Conservation (phyloP, 805 yeast species). For the Candida takata region DNA sequence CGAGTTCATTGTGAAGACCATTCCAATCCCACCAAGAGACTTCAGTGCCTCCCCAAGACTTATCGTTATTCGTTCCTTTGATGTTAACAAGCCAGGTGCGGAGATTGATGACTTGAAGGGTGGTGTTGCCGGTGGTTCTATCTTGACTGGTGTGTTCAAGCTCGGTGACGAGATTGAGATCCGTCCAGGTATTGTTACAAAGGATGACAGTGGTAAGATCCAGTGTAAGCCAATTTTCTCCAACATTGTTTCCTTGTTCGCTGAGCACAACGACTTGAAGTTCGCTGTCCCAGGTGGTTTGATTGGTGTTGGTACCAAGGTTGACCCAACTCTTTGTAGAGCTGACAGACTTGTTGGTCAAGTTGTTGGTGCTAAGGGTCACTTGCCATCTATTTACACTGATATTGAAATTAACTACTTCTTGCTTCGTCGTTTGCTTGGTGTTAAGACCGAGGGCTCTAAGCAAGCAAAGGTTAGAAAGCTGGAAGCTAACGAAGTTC, state of each 20-base stretch:
- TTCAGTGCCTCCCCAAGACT: constrained; percentile 89
- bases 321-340: constrained; percentile 97
- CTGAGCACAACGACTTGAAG: constrained; percentile 95
- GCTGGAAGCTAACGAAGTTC: constrained; percentile 87
- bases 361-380: constrained; percentile 96
- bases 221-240: constrained; percentile 96
- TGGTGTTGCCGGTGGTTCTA: constrained; percentile 99
- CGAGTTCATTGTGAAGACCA: constrained; percentile 88
- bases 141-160: constrained; percentile 92
- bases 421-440: constrained; percentile 90
- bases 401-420: constrained; percentile 97
- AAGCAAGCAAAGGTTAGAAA: constrained; percentile 96
- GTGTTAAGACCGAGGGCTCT: constrained; percentile 97
- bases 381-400: constrained; percentile 91
- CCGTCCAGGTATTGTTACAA: constrained; percentile 98
- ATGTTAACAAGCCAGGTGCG: constrained; percentile 98
- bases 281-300: constrained; percentile 99
- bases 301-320: constrained; percentile 98
- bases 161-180: constrained; percentile 98
- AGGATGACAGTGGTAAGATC: constrained; percentile 79
- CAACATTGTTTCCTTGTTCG: constrained; percentile 86
- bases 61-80: constrained; percentile 96
- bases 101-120: constrained; percentile 96
- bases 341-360: constrained; percentile 99
- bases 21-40: constrained; percentile 96